Evolutionary conservation across 192 early-diverging fungal genomes (phyloP), one percentile per base, ranked within the genome.

Genomic region (Mortierella antarctica): DNA sequence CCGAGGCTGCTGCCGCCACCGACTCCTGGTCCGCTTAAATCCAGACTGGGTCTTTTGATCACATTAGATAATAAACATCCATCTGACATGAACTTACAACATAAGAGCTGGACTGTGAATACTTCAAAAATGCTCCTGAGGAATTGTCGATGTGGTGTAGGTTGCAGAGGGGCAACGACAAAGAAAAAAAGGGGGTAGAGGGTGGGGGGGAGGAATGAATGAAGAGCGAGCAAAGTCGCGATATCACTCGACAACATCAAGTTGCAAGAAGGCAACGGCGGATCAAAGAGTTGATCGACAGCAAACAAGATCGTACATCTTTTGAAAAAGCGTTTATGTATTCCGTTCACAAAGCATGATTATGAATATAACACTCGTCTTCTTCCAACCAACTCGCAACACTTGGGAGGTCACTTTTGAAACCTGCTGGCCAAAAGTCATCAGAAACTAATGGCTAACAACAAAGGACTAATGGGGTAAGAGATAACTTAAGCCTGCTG

Each of bases 341-440:
- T 67, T 55, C 20, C 17, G 41, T 62, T 40, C 18, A 40, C 41
- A 47, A 62, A 18, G 46, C 31, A 31, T 58, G 12, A 31, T 58
- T 58, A 10, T 10, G 10, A 58, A 9, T 41, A 58, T 58, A 5
- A 57, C 56, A 20, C 55, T 57, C 56, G 40, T 57, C 31, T 74
- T 74, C 73, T 62, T 67, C 73, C 65, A 67, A 31, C 31, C 31
- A 31, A 74, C 65, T 74, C 73, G 65, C 73, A 74, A 74, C 73
- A 74, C 73, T 74, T 74, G 73, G 65, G 65, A 74, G 72, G 63
- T 65, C 65, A 23, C 20, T 47, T 51, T 31, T 31, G 31, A 47
- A 52, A 18, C 5, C 41, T 2, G 41, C 23, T 60, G 65, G 51
- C n/a, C 58, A 67, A 45, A 20, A 55, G 53, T 42, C 61, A 62